Evolutionary conservation across 176 grass and related monocot species (phyloP), one percentile per base, ranked within the genome.

Genomic region (Triticum turgidum): DNA sequence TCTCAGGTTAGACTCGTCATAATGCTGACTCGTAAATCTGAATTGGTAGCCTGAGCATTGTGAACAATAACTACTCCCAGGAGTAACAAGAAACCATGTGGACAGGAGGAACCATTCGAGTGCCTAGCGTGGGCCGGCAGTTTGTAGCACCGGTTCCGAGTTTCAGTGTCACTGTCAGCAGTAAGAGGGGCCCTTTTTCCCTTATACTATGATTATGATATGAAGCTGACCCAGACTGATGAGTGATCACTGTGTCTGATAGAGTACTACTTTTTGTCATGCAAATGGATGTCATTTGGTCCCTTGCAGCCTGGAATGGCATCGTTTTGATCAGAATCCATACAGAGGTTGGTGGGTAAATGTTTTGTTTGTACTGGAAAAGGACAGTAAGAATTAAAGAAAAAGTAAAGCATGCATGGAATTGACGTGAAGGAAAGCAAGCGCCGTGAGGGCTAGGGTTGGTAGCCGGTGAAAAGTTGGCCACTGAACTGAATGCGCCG

Each of bases 351-450:
- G 67, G 56, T 56, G n/a, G 44, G 87, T 85, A 45, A 69, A 88
- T 39, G 5, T 7, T 80, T 79, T 62, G 67, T 69, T 74, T 76
- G 7, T 20, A 20, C 77, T 45, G 80, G 25, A 3, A 85, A 76
- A 3, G n/a, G 17, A 4, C 54, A 27, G 9, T 32, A 10, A 67
- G 24, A 80, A 27, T 5, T 32, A 10, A 67, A 67, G 24, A 75
- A 80, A 24, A 15, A 11, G n/a, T 33, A 61, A 67, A 61, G 49
- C 79, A 32, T 81, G 79, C 79, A 58, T 3, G 51, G 69, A 81
- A 81, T 61, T 81, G 88, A 81, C 84, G 64, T 70, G 18, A 42
- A 24, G 21, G 30, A 25, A 86, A 83, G 84, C 73, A 58, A 73
- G 13, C 41, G 14, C 30, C 62, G 44, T 45, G 41, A 22, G 42